These are phyloP conservation scores for Galium porrigens DNA, from an alignment of 305 asterid genomes.

Conservation along the genomic window DNA sequence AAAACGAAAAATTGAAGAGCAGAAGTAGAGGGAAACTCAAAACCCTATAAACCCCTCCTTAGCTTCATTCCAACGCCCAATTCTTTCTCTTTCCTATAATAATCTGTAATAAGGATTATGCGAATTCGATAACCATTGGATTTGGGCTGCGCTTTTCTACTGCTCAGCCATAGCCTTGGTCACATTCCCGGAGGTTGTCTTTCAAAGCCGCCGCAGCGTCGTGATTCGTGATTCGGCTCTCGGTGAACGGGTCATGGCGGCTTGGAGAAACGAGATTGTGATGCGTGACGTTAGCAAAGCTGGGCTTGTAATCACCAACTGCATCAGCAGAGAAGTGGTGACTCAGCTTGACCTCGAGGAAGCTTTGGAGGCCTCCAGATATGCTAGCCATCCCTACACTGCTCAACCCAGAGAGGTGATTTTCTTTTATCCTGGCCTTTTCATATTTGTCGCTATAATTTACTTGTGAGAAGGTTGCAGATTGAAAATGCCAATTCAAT, in stretches of 20 bases:
- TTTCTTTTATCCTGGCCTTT: not conserved
- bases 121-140: not conserved
- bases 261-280: conserved; percentile 61
- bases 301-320: conserved; percentile 72
- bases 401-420: conserved; percentile 88
- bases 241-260: conserved; percentile 22
- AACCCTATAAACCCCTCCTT: not conserved
- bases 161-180: not conserved
- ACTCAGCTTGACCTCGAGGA: conserved; percentile 82
- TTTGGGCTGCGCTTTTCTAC: not conserved
- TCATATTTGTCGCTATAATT: no score
- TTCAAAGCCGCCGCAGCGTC: no score
- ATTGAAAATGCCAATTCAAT: not conserved
- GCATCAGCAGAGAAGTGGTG: conserved; percentile 57
- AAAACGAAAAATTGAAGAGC: not conserved
- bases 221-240: no score
- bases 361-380: conserved; percentile 84
- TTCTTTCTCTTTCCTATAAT: not conserved
- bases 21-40: not conserved
- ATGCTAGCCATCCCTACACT: conserved; percentile 79
- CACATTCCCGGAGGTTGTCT: no score
- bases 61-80: not conserved
- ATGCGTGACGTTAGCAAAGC: conserved; percentile 87
- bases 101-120: conserved; percentile 3
- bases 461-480: not conserved